phyloP scores from a whole-genome alignment of 257 asterid genomes.

The Eucommia ulmoides region DNA sequence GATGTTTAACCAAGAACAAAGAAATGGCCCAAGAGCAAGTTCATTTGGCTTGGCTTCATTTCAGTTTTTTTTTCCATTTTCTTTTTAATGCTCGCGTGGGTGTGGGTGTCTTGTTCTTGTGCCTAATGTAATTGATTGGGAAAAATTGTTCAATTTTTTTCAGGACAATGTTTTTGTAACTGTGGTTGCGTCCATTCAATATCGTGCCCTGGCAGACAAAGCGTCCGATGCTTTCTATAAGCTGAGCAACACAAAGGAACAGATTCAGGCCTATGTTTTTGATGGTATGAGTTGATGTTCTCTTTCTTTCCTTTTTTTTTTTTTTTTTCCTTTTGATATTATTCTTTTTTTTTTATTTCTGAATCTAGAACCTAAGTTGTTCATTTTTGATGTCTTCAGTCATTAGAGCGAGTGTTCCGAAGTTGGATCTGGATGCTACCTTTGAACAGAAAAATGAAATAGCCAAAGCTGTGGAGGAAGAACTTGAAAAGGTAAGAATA shows the following conservation, averaged over 20 bases:
- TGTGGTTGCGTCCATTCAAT: slow-evolving; percentile 80
- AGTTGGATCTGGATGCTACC: slow-evolving; percentile 17
- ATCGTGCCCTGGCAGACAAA: slow-evolving; percentile 56
- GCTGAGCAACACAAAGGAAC: slow-evolving; percentile 64
- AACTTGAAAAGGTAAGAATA: slow-evolving; percentile 23
- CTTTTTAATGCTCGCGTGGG: no score
- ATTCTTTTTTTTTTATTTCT: neutral
- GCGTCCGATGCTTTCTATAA: slow-evolving; percentile 78
- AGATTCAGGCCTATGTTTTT: slow-evolving; percentile 80
- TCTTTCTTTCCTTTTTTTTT: neutral
- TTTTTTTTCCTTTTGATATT: neutral
- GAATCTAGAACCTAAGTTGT: no score
- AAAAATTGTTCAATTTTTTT: no score
- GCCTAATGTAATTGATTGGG: neutral
- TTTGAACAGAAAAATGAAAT: slow-evolving; percentile 33
- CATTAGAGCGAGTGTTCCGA: slow-evolving; percentile 32
- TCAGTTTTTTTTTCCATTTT: no score
- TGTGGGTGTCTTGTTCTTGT: no score
- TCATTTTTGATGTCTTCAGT: slow-evolving; percentile 16
- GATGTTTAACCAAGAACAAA: no score
- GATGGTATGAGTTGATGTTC: slow-evolving; percentile 37
- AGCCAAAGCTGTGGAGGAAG: slow-evolving; percentile 31
- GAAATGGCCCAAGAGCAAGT: no score
- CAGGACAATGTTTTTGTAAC: slow-evolving; percentile 83
- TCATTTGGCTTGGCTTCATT: no score